Evolutionary conservation across 208 protist species (phyloP).

Genomic region (Acanthamoeba healyi): DNA sequence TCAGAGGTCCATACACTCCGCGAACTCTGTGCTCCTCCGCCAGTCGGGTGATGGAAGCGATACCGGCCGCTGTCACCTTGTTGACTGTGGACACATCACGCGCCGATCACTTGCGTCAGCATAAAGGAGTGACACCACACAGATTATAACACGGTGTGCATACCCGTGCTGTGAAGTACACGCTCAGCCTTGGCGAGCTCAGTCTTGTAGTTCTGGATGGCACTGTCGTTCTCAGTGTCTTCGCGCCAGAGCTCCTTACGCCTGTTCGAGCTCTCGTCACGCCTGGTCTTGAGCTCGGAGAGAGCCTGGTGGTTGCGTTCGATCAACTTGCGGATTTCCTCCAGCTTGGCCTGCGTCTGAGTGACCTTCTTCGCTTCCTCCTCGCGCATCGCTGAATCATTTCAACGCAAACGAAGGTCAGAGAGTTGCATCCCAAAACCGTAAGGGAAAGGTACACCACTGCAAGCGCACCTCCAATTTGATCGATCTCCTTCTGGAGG

Average conservation of each 20-base stretch:
- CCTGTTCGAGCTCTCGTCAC: slow-evolving; percentile 75
- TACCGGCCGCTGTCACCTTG: slow-evolving; percentile 63
- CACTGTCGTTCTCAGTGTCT: slow-evolving; percentile 33
- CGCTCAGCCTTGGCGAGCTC: slow-evolving; percentile 37
- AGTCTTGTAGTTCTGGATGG: slow-evolving; percentile 51
- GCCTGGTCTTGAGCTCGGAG: slow-evolving; percentile 68
- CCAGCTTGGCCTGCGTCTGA: slow-evolving; percentile 17
- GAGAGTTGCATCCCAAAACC: too few species aligned
- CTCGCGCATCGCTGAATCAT: neutral
- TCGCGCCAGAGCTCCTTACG: slow-evolving; percentile 65
- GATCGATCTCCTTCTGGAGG: neutral
- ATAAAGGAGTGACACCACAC: neutral
- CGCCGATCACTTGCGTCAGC: neutral
- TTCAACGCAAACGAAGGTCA: neutral
- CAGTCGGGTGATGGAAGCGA: slow-evolving; percentile 78
- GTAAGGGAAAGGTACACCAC: neutral
- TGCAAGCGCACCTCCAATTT: neutral
- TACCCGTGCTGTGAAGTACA: slow-evolving; percentile 5
- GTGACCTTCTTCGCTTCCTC: slow-evolving; percentile 54
- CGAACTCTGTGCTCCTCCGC: slow-evolving; percentile 76
- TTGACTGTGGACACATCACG: neutral
- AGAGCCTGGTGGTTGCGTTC: slow-evolving; percentile 26
- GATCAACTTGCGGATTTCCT: slow-evolving; percentile 49
- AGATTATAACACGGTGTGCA: neutral
- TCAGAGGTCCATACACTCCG: slow-evolving; percentile 96